Percentiles rank a stretch among this genome's conserved stretches.
phyloP scores from a whole-genome alignment of 1,284 basidiomycete species.

The Ceratobasidium sp. region DNA sequence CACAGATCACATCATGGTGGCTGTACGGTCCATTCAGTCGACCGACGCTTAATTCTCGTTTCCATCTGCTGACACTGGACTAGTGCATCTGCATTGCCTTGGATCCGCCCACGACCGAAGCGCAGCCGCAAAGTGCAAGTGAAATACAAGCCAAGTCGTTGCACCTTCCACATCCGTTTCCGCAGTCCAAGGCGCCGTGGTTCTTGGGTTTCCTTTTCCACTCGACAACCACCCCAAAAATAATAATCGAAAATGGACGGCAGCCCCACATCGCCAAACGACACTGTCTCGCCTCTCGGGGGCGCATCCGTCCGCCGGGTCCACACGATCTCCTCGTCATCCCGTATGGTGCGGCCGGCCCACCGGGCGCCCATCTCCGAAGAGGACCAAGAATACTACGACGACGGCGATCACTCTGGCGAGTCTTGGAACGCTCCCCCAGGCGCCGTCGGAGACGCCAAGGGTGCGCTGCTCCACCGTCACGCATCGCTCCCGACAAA shows the following conservation, averaged over 20 bases:
- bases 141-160: too few relatives aligned
- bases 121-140: not conserved
- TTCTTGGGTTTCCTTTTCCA: constrained; percentile 7
- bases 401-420: constrained; percentile 77
- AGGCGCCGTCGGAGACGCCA: constrained; percentile 81
- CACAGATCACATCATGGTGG: constrained; percentile 5
- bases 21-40: not conserved
- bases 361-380: constrained; percentile 72
- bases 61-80: not conserved
- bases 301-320: constrained; percentile 64
- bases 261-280: constrained; percentile 24
- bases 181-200: not conserved
- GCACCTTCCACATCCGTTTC: too few relatives aligned
- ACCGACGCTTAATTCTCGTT: not conserved
- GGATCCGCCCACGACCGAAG: not conserved
- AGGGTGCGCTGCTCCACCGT: constrained; percentile 71
- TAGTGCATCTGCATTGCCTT: not conserved
- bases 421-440: constrained; percentile 71
- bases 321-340: constrained; percentile 81
- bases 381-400: constrained; percentile 68
- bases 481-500: constrained; percentile 80
- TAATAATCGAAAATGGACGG: constrained; percentile 18
- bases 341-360: constrained; percentile 65
- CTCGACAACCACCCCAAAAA: constrained; percentile 10
- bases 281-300: constrained; percentile 34